A percentile compares a stretch with the other conserved stretches of the same genome.
Conservation (phyloP, 2,329 filamentous ascomycete genomes). For the Cyphellophora europaea region DNA sequence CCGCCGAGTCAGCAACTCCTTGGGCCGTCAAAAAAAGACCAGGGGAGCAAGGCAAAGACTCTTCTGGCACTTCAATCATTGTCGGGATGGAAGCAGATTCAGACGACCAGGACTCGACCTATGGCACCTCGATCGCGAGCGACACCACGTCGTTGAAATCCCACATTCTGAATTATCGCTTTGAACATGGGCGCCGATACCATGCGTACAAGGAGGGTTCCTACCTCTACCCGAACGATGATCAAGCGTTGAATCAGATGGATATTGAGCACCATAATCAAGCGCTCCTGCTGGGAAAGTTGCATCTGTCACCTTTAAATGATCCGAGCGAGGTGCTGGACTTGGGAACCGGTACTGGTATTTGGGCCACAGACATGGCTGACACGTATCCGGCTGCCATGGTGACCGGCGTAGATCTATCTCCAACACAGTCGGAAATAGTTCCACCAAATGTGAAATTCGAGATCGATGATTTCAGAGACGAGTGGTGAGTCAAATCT, state of each 20-base stretch:
- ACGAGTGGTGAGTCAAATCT: constrained; percentile 51
- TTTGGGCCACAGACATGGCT: constrained; percentile 62
- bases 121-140: too few relatives aligned
- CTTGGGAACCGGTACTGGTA: constrained; percentile 52
- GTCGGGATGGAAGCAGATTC: too few relatives aligned
- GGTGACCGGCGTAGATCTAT: constrained; percentile 57
- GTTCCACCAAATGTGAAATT: constrained; percentile 68
- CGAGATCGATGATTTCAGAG: constrained; percentile 58
- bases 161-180: too few relatives aligned
- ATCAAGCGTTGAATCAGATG: too few relatives aligned
- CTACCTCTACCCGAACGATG: constrained; percentile 43
- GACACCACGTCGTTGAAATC: too few relatives aligned
- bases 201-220: constrained; percentile 36
- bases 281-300: constrained; percentile 45
- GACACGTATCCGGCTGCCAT: constrained; percentile 40
- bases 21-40: too few relatives aligned
- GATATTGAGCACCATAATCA: constrained; percentile 48
- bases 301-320: constrained; percentile 35
- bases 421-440: constrained; percentile 55
- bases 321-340: constrained; percentile 40
- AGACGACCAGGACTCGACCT: too few relatives aligned
- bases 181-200: constrained; percentile 34
- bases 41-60: too few relatives aligned
- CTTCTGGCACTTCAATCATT: too few relatives aligned
- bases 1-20: too few relatives aligned